Base-by-base conservation (phyloP, 768 basidiomycete species). In the Leccinum subgranulosum region DNA sequence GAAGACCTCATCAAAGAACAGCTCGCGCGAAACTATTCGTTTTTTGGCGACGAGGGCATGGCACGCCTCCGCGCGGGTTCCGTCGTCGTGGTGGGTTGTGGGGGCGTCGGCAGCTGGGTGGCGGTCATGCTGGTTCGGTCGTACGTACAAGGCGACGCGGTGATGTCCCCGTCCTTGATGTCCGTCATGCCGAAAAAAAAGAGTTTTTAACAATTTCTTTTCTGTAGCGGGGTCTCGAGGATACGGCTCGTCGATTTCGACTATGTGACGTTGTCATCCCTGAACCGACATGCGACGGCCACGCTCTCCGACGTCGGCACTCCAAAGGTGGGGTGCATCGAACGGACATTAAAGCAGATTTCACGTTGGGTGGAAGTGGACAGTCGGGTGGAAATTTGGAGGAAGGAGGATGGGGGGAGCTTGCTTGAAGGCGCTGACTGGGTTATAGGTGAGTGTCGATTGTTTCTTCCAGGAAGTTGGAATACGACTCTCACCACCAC, bases 41-140 rank as follows among this genome's bases (percentile, higher is more conserved):
- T 98, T 74, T 89, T 98, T 53, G 94, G 93, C 0, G 90, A 95
- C 31, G 90, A 93, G 34, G 84, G 84, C 41, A 96, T 98, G 92
- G 70, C 74, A 10, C 86, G 83, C 67, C 80, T 98, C 53, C 80
- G 97, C 53, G 67, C 77, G 9, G 83, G 85, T 12, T 83, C 79
- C 5, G 94, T 98, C 1, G 94, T 92, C 17, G 77, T 98, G 19
- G 87, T 99, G 3, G 97, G 97, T 6, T 93, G 94, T 62, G 97
- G 97, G 57, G 96, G 97, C 2, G 97, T 99, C 0, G 97, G 97
- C 0, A 94, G 92, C 67, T 96, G 94, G 92, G 90, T 87, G 36
- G 94, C 94, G 15, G 83, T 96, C 31, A 96, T 96, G 96, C 84
- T 94, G 27, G 87, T 85, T 47, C 77, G 94, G 69, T 94, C 93